Percentiles rank a stretch among this genome's conserved stretches.
These are phyloP conservation scores for Cercospora sp. DNA, from an alignment of 2,329 filamentous ascomycete species.

Conservation along the genomic window DNA sequence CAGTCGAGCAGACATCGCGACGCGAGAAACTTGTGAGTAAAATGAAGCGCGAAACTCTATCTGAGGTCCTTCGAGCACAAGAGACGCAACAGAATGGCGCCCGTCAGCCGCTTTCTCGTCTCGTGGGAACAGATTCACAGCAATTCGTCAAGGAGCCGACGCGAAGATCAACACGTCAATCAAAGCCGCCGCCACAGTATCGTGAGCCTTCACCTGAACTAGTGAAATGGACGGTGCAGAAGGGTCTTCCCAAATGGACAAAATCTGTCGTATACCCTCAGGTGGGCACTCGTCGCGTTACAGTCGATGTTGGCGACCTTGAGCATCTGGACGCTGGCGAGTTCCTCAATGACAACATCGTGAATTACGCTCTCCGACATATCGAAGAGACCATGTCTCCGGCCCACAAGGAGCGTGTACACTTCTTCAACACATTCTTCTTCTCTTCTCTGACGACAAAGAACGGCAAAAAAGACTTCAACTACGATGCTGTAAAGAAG, in stretches of 20 bases:
- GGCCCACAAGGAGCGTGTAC: constrained; percentile 58
- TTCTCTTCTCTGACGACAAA: constrained; percentile 69
- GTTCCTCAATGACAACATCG: constrained; percentile 88
- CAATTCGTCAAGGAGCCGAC: constrained; percentile 10
- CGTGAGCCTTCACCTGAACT: constrained; percentile 16
- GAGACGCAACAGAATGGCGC: neutral
- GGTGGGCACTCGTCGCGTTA: constrained; percentile 59
- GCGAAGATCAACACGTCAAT: constrained; percentile 26
- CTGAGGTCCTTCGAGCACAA: neutral
- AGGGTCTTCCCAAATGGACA: constrained; percentile 32
- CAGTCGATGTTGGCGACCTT: constrained; percentile 72
- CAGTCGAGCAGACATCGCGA: neutral
- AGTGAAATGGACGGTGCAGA: constrained; percentile 28
- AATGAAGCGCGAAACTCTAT: constrained; percentile 13
- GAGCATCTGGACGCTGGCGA: constrained; percentile 76
- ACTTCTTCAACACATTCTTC: constrained; percentile 93
- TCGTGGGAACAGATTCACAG: neutral
- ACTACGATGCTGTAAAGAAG: constrained; percentile 78
- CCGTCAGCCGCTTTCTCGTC: neutral
- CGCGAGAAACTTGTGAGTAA: neutral
- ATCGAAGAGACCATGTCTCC: constrained; percentile 36
- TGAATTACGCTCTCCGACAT: constrained; percentile 77
- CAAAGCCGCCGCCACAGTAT: constrained; percentile 16
- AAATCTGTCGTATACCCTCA: constrained; percentile 62
- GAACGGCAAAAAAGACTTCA: constrained; percentile 60